These are phyloP conservation scores for Ogataea neopini DNA, from an alignment of 805 yeast species.

Conservation along the genomic window DNA sequence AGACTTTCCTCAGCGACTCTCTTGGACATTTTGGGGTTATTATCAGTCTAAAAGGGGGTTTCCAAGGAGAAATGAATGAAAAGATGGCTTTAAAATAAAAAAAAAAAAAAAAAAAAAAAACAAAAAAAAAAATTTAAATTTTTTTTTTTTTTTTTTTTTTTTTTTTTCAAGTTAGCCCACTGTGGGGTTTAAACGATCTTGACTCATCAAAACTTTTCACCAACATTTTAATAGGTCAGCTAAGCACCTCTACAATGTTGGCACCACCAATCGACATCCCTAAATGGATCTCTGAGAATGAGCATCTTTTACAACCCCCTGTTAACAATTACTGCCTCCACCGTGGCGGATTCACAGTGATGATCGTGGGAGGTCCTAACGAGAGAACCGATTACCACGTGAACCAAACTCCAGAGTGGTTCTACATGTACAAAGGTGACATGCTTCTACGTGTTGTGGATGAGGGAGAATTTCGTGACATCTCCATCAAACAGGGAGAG, in stretches of 20 bases:
- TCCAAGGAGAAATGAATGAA: not conserved
- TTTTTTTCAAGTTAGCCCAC: not conserved
- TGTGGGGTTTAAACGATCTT: not conserved
- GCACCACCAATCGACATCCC: slow-evolving; percentile 73
- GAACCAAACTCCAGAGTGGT: slow-evolving; percentile 94
- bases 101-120: slow-evolving; percentile 9
- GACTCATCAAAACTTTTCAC: slow-evolving; percentile 38
- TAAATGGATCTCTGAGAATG: slow-evolving; percentile 79
- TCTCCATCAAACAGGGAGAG: slow-evolving; percentile 80
- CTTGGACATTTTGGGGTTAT: slow-evolving; percentile 33
- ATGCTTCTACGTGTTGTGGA: slow-evolving; percentile 86
- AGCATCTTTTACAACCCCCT: slow-evolving; percentile 80
- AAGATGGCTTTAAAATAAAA: not conserved
- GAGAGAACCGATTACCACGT: slow-evolving; percentile 91
- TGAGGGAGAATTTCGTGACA: slow-evolving; percentile 71
- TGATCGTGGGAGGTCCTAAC: slow-evolving; percentile 97
- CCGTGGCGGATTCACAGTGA: slow-evolving; percentile 88
- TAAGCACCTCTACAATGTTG: slow-evolving; percentile 43
- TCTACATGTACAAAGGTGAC: slow-evolving; percentile 80
- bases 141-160: not conserved
- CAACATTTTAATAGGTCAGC: not conserved
- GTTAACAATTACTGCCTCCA: slow-evolving; percentile 90
- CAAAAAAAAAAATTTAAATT: slow-evolving; percentile 6
- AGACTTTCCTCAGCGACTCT: slow-evolving; percentile 33
- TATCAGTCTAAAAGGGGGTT: not conserved